Evolutionary conservation across 306 rosid genomes (phyloP).

Genomic region (Castanea sativa): DNA sequence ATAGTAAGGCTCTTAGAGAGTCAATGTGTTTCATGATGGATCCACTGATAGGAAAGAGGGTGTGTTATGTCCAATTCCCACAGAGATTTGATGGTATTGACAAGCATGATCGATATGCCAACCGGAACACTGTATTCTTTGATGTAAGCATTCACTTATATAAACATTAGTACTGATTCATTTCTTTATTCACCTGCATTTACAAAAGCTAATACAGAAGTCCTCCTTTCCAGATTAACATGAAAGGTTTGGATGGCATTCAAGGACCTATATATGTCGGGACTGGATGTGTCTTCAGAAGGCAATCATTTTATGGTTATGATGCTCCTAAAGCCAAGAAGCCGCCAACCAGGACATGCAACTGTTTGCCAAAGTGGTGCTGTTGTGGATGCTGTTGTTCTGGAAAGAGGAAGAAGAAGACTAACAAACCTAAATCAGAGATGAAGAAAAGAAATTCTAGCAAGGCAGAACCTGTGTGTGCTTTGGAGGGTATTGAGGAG

Average conservation of each 20-base stretch:
- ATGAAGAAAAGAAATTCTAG: conserved; percentile 21
- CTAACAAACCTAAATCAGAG: conserved; percentile 38
- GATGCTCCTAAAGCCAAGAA: conserved; percentile 65
- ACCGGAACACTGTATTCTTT: conserved; percentile 42
- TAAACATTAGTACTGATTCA: background rate
- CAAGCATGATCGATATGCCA: conserved; percentile 33
- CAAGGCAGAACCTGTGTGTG: conserved; percentile 22
- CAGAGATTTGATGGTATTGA: conserved; percentile 47
- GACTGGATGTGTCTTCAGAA: conserved; percentile 68
- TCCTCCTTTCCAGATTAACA: conserved; percentile 46
- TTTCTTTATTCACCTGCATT: background rate
- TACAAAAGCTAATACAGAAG: background rate
- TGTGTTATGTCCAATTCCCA: conserved; percentile 66
- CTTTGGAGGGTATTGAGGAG: conserved; percentile 29
- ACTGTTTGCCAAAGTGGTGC: conserved; percentile 61
- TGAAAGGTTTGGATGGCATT: conserved; percentile 80
- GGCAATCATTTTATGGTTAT: conserved; percentile 70
- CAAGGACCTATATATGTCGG: conserved; percentile 81
- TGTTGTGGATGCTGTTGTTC: conserved; percentile 37
- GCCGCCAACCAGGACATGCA: conserved; percentile 57
- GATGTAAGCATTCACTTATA: conserved; percentile 42
- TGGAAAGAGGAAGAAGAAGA: conserved; percentile 40
- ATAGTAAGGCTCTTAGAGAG: conserved; percentile 63
- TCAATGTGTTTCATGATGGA: conserved; percentile 92
- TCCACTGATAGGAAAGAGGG: conserved; percentile 49